Base-by-base conservation (phyloP, 2,329 filamentous ascomycete species). In the Remersonia thermophila region DNA sequence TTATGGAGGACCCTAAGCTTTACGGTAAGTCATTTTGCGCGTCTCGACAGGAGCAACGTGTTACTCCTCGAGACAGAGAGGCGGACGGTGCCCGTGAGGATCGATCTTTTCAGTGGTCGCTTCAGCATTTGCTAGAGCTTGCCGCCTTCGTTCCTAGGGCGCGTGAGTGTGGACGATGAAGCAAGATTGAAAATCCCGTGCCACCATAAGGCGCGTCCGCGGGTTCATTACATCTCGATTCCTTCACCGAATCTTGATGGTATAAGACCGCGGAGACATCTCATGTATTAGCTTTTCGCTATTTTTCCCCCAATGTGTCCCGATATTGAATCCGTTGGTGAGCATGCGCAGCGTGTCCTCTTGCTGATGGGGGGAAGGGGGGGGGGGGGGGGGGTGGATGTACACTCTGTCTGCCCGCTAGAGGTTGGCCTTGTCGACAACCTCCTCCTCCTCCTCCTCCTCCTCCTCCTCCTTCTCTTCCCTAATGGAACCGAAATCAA, bases 121-220 rank as follows among this genome's bases (percentile, higher is more conserved):
- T 76, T 76, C 70, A 60, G 71, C 63, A 63, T 61, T 65, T 71
- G 72, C 72, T 77, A 77, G 72, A 77, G 71, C 72, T 73, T 74
- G 69, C 64, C 72, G 71, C 61, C 61, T 66, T 55, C 56, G 55
- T 59, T 55, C 51, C 61, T 58, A 73, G 63, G 66, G 63, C 70
- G 71, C 56, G 65, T 68, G 72, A 71, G 73, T 77, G 73, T 77
- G 73, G 73, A 77, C 73, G 74, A 59, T 74, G 73, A 77, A 77
- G 73, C 73, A 65, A 77, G 49, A 77, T 60, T 40, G 60, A 70
- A 61, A 45, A 36, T 35, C 32, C 39, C 41, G 61, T 48, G 49
- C 42, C 42, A 33, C 25, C 40, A 27, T 40, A 29, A 27, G 42
- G 40, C 44, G 44, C 49, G 50, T 51, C 53, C 53, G 46, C 41